Percentiles rank a stretch among this genome's conserved stretches.
Evolutionary conservation across 805 yeast genomes (phyloP).

Genomic region (Wickerhamiella australiensis): DNA sequence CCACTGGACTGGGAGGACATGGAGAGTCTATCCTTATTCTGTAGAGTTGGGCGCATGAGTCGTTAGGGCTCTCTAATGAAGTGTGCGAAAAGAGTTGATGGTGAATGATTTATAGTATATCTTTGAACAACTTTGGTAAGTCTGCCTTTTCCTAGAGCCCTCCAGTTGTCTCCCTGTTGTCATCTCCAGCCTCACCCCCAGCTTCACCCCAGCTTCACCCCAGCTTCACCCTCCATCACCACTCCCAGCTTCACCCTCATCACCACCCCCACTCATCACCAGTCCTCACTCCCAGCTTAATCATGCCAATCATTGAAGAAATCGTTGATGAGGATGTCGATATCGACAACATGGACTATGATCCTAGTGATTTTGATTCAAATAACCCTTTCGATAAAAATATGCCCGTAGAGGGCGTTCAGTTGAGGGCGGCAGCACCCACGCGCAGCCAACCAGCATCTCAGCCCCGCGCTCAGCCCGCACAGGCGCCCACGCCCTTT

Average conservation of each 20-base stretch:
- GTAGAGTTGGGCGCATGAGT: no score
- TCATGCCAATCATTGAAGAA: constrained; percentile 30
- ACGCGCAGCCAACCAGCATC: constrained; percentile 33
- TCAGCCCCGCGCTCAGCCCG: not conserved
- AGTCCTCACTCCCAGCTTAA: not conserved
- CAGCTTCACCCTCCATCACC: not conserved
- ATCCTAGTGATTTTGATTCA: constrained; percentile 79
- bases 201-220: no score
- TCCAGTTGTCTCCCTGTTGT: no score
- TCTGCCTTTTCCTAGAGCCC: no score
- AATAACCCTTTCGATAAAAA: constrained; percentile 28
- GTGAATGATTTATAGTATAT: no score
- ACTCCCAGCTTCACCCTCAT: not conserved
- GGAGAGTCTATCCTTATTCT: no score
- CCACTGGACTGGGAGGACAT: no score
- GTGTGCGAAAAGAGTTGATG: no score
- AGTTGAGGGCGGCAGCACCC: constrained; percentile 1
- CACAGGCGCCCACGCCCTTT: constrained; percentile 10
- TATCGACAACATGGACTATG: constrained; percentile 85
- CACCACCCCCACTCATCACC: not conserved
- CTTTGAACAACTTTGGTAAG: no score
- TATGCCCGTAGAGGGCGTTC: constrained; percentile 21
- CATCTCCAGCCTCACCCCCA: no score
- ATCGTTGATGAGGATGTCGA: constrained; percentile 44
- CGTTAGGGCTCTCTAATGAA: no score